phyloP scores from a whole-genome alignment of 179 eudicot genomes.

The Silene coronaria region DNA sequence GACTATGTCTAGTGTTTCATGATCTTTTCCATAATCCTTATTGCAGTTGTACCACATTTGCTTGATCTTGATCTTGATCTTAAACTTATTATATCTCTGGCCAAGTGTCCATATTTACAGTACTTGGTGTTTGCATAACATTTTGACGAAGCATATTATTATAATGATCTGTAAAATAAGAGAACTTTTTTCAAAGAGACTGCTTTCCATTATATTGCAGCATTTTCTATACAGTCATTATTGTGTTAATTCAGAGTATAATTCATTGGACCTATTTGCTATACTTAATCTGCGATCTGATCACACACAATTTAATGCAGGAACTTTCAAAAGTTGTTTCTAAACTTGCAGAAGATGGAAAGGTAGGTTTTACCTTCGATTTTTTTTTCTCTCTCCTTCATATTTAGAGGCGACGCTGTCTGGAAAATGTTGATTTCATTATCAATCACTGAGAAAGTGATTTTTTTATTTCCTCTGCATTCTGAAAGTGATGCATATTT shows the following conservation, averaged over 20 bases:
- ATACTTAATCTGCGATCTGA: not conserved
- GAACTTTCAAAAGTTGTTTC: slow-evolving; percentile 79
- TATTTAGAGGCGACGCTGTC: not conserved
- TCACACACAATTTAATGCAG: slow-evolving; percentile 32
- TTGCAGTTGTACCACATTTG: too few species aligned
- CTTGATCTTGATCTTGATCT: too few species aligned
- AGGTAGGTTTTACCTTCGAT: slow-evolving; percentile 40
- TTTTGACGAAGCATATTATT: too few species aligned
- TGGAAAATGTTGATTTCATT: slow-evolving; percentile 2
- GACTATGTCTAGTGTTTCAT: too few species aligned
- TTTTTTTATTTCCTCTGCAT: not conserved
- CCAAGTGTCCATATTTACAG: too few species aligned
- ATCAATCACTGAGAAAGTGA: slow-evolving; percentile 1
- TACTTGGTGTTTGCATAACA: too few species aligned
- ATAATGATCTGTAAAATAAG: not conserved
- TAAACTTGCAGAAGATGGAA: slow-evolving; percentile 91
- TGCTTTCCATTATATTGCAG: not conserved
- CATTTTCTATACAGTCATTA: not conserved
- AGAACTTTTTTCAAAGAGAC: not conserved
- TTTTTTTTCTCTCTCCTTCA: not conserved
- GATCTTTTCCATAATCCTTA: too few species aligned
- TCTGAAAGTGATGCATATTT: not conserved
- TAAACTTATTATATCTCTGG: too few species aligned
- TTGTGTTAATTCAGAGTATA: not conserved
- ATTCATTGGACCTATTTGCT: not conserved